These are phyloP conservation scores for Cladobotryum mycophilum DNA, from an alignment of 2,329 filamentous ascomycete species.

Conservation along the genomic window DNA sequence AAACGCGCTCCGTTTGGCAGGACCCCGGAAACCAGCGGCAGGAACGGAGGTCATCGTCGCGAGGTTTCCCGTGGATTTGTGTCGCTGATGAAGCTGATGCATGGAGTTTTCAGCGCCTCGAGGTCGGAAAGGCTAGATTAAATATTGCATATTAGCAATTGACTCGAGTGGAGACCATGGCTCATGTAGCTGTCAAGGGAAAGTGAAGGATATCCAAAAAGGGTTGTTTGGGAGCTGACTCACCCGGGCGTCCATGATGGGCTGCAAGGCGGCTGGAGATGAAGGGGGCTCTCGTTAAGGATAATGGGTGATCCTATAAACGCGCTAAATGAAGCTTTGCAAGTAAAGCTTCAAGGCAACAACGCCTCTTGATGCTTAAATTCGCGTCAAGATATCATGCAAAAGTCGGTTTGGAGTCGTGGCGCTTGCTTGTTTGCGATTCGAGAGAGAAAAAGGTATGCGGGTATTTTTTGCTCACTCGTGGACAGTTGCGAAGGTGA, in stretches of 20 bases:
- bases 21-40: conserved; percentile 28
- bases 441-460: too few relatives aligned
- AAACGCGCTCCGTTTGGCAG: conserved; percentile 71
- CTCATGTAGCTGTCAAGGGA: neutral
- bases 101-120: conserved; percentile 50
- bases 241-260: conserved; percentile 31
- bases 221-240: conserved; percentile 14
- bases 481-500: too few relatives aligned
- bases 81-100: conserved; percentile 61
- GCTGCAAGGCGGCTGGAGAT: neutral
- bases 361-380: conserved; percentile 3
- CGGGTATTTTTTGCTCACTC: too few relatives aligned
- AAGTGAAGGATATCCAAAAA: neutral
- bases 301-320: conserved; percentile 15
- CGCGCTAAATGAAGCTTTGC: conserved; percentile 17
- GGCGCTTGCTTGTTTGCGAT: neutral
- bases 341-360: conserved; percentile 9
- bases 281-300: conserved; percentile 13
- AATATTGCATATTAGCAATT: neutral
- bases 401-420: conserved; percentile 1
- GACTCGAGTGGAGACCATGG: neutral
- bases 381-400: conserved; percentile 14
- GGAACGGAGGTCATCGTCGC: conserved; percentile 21
- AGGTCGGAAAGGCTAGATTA: conserved; percentile 33
- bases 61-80: conserved; percentile 70